Base-by-base conservation (phyloP, 106 monocot species). In the Dioscorea zingiberensis region DNA sequence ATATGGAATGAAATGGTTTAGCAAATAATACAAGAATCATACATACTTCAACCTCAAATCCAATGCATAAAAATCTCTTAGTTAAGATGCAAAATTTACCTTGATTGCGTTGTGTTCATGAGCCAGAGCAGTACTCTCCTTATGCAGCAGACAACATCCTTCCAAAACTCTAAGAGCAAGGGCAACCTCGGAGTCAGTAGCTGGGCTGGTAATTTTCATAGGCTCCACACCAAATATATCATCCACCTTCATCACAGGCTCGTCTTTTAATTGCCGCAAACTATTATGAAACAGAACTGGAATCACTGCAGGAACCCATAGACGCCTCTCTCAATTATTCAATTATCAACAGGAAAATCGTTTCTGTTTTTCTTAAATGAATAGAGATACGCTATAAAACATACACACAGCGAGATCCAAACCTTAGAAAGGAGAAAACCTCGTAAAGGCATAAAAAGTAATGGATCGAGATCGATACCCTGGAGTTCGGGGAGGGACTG, bases 121-220 rank as follows among this genome's bases (percentile, higher is more conserved):
- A 53, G 98, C 83, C 44, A 86, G 70, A 69, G 63, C 68, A 65
- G 79, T 74, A 73, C 93, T 83, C 63, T 82, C 80, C 58, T 66
- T 73, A 60, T 93, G 81, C 44, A 99, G 75, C 44, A 99, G 78
- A 66, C 98, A 99, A 78, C 89, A 99, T 25, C 89, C 98, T 82
- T 93, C 93, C 69, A 99, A 58, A 72, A 93, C 98, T 71, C 93
- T 82, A 76, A 99, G 93, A 63, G 89, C 98, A 65, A 99, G 84
- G 64, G 93, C 69, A 70, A 93, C 76, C 81, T 99, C 98, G 44
- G 70, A 71, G 8, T 89, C 84, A 47, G 89, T 87, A 13, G 93
- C 77, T 25, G 93, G 98, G 60, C 93, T 89, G 30, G 54, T 80
- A 64, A 93, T 80, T 76, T 93, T 99, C 77, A 99, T 65, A 26